Conservation (phyloP, 2,329 filamentous ascomycete genomes). For the Penicillium italicum region DNA sequence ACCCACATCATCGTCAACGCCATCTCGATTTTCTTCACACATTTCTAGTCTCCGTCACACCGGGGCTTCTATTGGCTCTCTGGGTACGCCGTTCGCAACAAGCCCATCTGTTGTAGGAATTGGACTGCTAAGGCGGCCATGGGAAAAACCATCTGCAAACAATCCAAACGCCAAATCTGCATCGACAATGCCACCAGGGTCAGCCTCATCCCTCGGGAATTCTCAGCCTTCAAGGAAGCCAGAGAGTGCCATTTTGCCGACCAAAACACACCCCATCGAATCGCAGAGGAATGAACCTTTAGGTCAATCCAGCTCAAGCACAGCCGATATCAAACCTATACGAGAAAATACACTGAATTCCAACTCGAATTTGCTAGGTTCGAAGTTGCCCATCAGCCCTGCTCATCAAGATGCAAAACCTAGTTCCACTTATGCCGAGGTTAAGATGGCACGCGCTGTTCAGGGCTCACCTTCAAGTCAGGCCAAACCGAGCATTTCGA, state of each 20-base stretch:
- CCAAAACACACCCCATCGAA: neutral
- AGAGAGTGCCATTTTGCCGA: neutral
- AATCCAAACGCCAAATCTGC: neutral
- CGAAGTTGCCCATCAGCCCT: constrained; percentile 7
- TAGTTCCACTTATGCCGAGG: neutral
- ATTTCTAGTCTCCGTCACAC: neutral
- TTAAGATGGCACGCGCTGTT: neutral
- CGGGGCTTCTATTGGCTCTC: neutral
- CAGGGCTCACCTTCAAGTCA: neutral
- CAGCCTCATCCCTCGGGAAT: neutral
- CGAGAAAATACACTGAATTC: neutral
- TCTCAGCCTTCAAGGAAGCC: neutral
- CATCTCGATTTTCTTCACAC: neutral
- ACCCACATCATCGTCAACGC: neutral
- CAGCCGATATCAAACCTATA: neutral
- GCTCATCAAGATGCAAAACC: neutral
- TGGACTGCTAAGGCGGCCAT: neutral
- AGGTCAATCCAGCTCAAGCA: neutral
- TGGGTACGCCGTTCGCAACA: neutral
- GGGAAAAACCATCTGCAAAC: neutral
- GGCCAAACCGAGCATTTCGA: neutral
- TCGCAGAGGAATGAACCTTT: neutral
- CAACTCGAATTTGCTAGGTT: neutral
- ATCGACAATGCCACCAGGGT: neutral
- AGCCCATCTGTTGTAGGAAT: constrained; percentile 1